These are phyloP conservation scores for Teratosphaeria destructans DNA, from an alignment of 2,329 filamentous ascomycete species.

Conservation along the genomic window DNA sequence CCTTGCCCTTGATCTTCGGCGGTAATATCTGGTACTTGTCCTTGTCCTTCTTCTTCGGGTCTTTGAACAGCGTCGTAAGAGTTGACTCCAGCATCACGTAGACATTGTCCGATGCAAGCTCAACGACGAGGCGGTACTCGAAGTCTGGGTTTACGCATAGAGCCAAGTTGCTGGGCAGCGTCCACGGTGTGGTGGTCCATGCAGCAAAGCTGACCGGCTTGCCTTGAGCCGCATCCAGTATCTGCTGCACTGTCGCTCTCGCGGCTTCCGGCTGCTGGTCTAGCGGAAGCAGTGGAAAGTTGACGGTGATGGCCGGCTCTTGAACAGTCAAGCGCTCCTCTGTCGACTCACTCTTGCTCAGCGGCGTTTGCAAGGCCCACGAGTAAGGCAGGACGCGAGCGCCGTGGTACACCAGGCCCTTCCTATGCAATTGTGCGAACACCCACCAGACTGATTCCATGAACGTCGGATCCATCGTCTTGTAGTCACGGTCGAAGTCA, in stretches of 20 bases:
- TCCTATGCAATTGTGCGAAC: conserved; percentile 86
- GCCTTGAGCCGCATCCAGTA: conserved; percentile 19
- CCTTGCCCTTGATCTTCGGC: conserved; percentile 63
- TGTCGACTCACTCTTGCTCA: conserved; percentile 88
- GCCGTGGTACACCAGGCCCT: conserved; percentile 79
- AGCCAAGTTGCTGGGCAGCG: conserved; percentile 68
- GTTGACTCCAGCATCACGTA: conserved; percentile 78
- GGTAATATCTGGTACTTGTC: conserved; percentile 59
- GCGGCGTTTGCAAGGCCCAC: conserved; percentile 74
- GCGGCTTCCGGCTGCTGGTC: conserved; percentile 22
- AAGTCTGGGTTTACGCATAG: conserved; percentile 72
- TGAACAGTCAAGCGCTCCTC: conserved; percentile 92
- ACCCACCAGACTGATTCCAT: conserved; percentile 98
- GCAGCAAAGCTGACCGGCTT: conserved; percentile 69
- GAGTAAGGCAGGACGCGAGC: conserved; percentile 94
- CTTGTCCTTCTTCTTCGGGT: conserved; percentile 91
- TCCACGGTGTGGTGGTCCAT: conserved; percentile 89
- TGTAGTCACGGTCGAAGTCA: conserved; percentile 96
- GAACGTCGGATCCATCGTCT: conserved; percentile 91
- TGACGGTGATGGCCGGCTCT: conserved; percentile 80
- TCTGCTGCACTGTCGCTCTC: conserved; percentile 18
- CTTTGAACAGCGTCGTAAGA: conserved; percentile 77
- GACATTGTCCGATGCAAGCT: conserved; percentile 70
- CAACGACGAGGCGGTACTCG: conserved; percentile 77
- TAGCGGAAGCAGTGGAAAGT: conserved; percentile 60